Conservation (phyloP, 192 early-diverging fungal genomes). For the Pilaira anomala region DNA sequence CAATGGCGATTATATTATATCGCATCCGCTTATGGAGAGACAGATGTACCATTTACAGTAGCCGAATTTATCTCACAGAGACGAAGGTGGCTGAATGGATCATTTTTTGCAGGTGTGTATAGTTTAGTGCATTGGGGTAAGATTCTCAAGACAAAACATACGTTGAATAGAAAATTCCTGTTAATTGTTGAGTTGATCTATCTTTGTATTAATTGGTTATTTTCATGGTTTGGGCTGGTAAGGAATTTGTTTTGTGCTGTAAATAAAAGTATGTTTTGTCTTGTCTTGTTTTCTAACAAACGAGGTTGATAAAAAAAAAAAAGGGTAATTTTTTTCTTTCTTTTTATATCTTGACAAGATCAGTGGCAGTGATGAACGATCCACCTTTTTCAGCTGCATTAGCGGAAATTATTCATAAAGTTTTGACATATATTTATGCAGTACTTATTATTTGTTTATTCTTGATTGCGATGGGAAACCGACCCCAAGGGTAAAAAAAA, state of each 20-base stretch:
- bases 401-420: slow-evolving; percentile 36
- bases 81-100: slow-evolving; percentile 61
- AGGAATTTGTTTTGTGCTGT: slow-evolving; percentile 6
- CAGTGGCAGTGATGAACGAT: slow-evolving; percentile 25
- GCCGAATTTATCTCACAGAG: slow-evolving; percentile 79
- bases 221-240: slow-evolving; percentile 89
- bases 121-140: slow-evolving; percentile 59
- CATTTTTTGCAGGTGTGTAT: slow-evolving; percentile 77
- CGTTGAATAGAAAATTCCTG: slow-evolving; percentile 61
- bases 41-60: slow-evolving; percentile 70
- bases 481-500: slow-evolving; percentile 71
- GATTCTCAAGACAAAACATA: slow-evolving; percentile 65
- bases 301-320: neutral
- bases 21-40: slow-evolving; percentile 64
- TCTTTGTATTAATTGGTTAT: slow-evolving; percentile 74
- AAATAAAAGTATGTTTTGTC: neutral
- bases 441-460: slow-evolving; percentile 81
- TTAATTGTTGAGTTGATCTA: slow-evolving; percentile 78
- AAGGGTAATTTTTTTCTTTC: slow-evolving; percentile 67
- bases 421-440: slow-evolving; percentile 43
- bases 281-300: too few relatives aligned
- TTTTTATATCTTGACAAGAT: slow-evolving; percentile 48
- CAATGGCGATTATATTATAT: slow-evolving; percentile 72
- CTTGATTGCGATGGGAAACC: slow-evolving; percentile 88
- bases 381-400: slow-evolving; percentile 37